Percentiles rank a stretch among this genome's conserved stretches.
These are phyloP conservation scores for Agaricus sinodeliciosus DNA, from an alignment of 768 basidiomycete genomes.

Conservation along the genomic window DNA sequence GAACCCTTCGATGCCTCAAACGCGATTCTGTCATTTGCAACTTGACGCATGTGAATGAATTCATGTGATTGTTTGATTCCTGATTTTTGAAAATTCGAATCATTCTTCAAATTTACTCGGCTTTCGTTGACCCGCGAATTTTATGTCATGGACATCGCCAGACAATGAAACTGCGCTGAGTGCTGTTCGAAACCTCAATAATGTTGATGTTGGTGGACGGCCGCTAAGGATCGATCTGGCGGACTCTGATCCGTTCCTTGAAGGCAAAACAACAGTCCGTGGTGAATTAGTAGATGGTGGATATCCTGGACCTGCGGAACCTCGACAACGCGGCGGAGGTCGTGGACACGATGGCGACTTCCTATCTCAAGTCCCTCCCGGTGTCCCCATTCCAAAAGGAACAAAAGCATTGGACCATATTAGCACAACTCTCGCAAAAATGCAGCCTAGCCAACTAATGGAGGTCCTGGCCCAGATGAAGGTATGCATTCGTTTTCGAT, in stretches of 20 bases:
- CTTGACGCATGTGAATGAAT: background rate
- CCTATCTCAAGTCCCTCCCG: conserved; percentile 65
- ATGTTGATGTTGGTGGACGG: conserved; percentile 86
- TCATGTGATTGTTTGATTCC: conserved; percentile 4
- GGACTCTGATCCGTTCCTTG: conserved; percentile 87
- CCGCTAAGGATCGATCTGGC: conserved; percentile 92
- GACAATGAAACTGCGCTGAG: conserved; percentile 96
- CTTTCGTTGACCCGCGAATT: conserved; percentile 11
- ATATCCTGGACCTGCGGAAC: conserved; percentile 47
- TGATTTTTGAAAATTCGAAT: background rate
- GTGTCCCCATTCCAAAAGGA: conserved; percentile 68
- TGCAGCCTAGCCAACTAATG: conserved; percentile 79
- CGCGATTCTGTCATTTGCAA: background rate
- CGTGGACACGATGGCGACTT: conserved; percentile 40
- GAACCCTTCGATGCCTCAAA: conserved; percentile 1
- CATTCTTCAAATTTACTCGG: conserved; percentile 4
- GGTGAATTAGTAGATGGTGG: conserved; percentile 75
- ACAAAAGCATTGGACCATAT: conserved; percentile 74
- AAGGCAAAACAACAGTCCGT: conserved; percentile 83
- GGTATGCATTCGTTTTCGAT: conserved; percentile 41
- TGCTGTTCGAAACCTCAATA: conserved; percentile 94
- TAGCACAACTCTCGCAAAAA: conserved; percentile 75
- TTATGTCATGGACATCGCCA: conserved; percentile 20
- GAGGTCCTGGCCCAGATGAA: conserved; percentile 98
- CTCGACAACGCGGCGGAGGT: conserved; percentile 44